Evolutionary conservation across 1,284 basidiomycete genomes (phyloP), one percentile per base, ranked within the genome.

Genomic region (Irpex sp.): DNA sequence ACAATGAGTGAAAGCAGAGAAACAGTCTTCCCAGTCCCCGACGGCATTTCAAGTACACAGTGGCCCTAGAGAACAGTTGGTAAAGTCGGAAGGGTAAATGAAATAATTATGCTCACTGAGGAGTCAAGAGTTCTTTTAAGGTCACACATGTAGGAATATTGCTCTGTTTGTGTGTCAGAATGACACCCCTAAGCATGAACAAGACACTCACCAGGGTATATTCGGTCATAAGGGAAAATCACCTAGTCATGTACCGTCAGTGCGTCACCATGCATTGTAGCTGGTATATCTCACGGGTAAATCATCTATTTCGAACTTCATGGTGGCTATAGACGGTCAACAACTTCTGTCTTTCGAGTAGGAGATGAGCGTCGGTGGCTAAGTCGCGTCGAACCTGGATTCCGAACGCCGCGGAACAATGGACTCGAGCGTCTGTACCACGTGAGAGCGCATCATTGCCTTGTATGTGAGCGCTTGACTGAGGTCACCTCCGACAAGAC

Each of bases 61-160:
- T 99, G 97, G 58, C 97, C 97, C 94, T 97, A 74, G 61, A 9
- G 61, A 9, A 51, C 49, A 7, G 17, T 36, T 17, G 56, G 31
- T 26, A 11, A 60, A 3, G 11, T 47, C 33, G 19, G 26, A 5
- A 35, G 13, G 37, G 57, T 31, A 61, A 11, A 39, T 15, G 26
- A 35, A 54, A 35, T 13, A 33, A 43, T 26, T 49, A 37, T 50
- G 65, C 71, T 53, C 61, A 89, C 89, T 64, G 92, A 89, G 37
- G 95, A 95, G 78, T 99, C 97, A 21, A 99, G 85, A 4, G 97
- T 97, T 70, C 94, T 84, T 76, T 99, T 99, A 69, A 99, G 83
- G 78, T 99, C 97, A 76, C 94, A 95, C 95, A 99, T 98, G 74
- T 99, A 99, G 49, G 94, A 90, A 87, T 96, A 98, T 86, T 98